phyloP scores from a whole-genome alignment of 768 basidiomycete genomes.

The Imleria badia region DNA sequence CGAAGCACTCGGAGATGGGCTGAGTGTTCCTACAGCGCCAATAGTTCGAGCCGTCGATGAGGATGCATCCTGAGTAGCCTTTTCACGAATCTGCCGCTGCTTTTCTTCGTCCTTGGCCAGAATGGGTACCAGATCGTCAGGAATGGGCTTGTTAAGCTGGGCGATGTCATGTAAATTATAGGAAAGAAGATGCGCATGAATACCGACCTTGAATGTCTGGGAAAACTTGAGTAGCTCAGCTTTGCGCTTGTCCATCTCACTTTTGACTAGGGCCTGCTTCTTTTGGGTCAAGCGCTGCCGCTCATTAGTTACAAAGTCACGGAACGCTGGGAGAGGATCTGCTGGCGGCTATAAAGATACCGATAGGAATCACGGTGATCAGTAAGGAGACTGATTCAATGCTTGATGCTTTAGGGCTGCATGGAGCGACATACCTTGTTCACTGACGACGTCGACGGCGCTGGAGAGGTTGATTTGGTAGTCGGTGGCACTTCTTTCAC shows the following conservation, averaged over 20 bases:
- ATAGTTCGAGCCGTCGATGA: slow-evolving; percentile 71
- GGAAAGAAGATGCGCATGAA: background rate
- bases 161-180: background rate
- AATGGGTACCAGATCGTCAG: slow-evolving; percentile 90
- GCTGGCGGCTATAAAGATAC: slow-evolving; percentile 52
- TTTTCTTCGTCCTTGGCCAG: slow-evolving; percentile 93
- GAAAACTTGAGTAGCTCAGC: slow-evolving; percentile 93
- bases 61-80: slow-evolving; percentile 64
- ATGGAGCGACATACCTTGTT: slow-evolving; percentile 48
- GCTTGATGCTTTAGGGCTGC: background rate
- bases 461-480: slow-evolving; percentile 65
- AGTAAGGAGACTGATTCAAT: slow-evolving; percentile 4
- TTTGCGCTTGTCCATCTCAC: slow-evolving; percentile 92
- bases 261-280: slow-evolving; percentile 84
- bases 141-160: slow-evolving; percentile 92
- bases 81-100: slow-evolving; percentile 80
- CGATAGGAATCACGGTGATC: background rate
- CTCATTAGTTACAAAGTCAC: slow-evolving; percentile 90
- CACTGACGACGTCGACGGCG: slow-evolving; percentile 43
- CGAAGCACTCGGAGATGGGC: slow-evolving; percentile 48
- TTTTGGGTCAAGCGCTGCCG: slow-evolving; percentile 89
- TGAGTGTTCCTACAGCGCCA: slow-evolving; percentile 44
- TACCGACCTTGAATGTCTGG: slow-evolving; percentile 84
- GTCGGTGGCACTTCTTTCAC: slow-evolving; percentile 45
- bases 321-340: slow-evolving; percentile 81